A percentile compares a stretch with the other conserved stretches of the same genome.
phyloP scores from a whole-genome alignment of 108 stramenopile genomes.

The Epipyxis sp. region DNA sequence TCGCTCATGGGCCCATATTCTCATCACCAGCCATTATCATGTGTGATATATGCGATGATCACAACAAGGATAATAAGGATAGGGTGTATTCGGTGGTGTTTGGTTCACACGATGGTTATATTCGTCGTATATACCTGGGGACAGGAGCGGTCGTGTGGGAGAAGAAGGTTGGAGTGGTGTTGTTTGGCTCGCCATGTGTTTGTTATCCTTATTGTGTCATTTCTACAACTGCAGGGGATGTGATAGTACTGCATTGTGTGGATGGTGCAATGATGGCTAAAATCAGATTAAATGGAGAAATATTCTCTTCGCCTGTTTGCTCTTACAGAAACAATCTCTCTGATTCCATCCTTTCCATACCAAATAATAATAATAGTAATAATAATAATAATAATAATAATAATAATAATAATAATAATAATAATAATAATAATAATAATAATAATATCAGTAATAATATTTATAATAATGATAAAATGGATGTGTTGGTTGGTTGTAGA shows the following conservation, averaged over 20 bases:
- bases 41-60: no score
- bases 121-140: background rate
- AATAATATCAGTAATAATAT: no score
- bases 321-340: no score
- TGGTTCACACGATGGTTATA: background rate
- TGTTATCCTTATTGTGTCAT: no score
- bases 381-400: no score
- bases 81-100: background rate
- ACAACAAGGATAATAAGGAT: no score
- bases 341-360: no score
- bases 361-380: no score
- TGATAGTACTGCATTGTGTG: background rate
- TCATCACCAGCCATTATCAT: background rate
- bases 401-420: no score
- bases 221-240: background rate
- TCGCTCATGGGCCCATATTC: background rate
- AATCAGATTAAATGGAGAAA: background rate
- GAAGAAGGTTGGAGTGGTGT: background rate
- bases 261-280: background rate
- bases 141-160: background rate
- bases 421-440: no score
- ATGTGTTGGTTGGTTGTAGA: background rate
- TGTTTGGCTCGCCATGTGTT: background rate
- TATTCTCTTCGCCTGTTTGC: constrained; percentile 8
- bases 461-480: no score